Conservation (phyloP, 140 eudicot species). For the Bidens hawaiensis region DNA sequence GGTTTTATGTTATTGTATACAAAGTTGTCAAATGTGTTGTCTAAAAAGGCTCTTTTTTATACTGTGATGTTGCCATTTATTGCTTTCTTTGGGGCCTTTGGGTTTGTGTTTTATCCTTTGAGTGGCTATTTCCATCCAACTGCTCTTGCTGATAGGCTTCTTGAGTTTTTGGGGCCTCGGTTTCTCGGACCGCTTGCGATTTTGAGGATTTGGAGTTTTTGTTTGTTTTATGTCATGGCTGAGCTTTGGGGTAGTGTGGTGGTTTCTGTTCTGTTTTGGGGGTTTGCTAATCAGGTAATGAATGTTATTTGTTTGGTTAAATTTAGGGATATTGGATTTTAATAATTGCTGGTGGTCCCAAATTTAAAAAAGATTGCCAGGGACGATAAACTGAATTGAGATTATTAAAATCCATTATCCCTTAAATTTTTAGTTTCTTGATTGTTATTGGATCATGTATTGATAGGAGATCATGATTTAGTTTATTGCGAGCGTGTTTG, state of each 20-base stretch:
- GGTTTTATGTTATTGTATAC: conserved; percentile 94
- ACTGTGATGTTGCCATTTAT: conserved; percentile 82
- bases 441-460: not conserved
- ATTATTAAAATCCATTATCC: too few relatives aligned
- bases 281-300: conserved; percentile 95
- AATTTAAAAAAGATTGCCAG: too few relatives aligned
- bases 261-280: conserved; percentile 49
- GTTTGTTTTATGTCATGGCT: too few relatives aligned
- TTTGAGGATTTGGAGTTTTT: conserved; percentile 6
- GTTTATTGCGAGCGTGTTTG: not conserved
- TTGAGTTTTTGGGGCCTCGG: conserved; percentile 80
- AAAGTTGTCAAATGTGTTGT: conserved; percentile 78
- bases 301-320: not conserved
- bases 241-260: too few relatives aligned
- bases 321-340: too few relatives aligned
- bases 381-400: too few relatives aligned
- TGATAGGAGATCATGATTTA: conserved; percentile 12
- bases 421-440: too few relatives aligned
- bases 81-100: conserved; percentile 97
- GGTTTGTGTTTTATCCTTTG: conserved; percentile 91
- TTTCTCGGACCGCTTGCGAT: conserved; percentile 97
- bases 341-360: too few relatives aligned
- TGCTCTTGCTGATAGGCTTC: conserved; percentile 87
- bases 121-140: conserved; percentile 78
- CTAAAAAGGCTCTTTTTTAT: conserved; percentile 82